These are phyloP conservation scores for Mariannaea elegans DNA, from an alignment of 2,329 filamentous ascomycete genomes.

Conservation along the genomic window DNA sequence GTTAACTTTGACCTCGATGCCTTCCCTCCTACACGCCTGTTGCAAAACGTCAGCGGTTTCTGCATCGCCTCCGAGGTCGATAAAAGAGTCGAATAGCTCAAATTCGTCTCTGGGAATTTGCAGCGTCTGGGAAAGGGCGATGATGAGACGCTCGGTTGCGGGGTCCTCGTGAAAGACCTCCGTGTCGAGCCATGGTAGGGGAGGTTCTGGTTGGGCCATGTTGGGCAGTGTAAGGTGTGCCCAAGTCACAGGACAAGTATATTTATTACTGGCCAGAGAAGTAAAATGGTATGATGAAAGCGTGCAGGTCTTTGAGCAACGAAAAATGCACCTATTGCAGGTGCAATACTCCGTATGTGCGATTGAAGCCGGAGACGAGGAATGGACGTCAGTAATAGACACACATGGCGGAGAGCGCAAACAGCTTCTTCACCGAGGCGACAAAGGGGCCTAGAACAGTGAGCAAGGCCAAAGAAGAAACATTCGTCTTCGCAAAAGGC, in stretches of 20 bases:
- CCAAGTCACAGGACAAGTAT: too few species aligned
- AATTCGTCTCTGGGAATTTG: conserved; percentile 44
- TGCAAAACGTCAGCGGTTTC: conserved; percentile 41
- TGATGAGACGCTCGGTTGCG: conserved; percentile 44
- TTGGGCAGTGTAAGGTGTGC: background rate
- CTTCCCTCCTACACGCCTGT: conserved; percentile 28
- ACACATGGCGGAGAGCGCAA: background rate
- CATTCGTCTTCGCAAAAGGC: conserved; percentile 5
- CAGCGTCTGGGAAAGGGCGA: conserved; percentile 49
- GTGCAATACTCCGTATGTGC: too few species aligned
- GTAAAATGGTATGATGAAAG: too few species aligned
- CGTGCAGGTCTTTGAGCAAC: too few species aligned
- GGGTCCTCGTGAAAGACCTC: conserved; percentile 28
- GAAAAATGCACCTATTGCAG: too few species aligned
- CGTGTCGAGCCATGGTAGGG: conserved; percentile 37
- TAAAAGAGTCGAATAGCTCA: conserved; percentile 53
- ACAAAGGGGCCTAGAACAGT: too few species aligned
- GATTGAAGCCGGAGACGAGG: background rate
- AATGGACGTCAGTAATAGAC: background rate
- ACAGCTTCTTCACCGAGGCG: too few species aligned
- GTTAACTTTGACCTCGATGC: conserved; percentile 47
- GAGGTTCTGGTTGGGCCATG: conserved; percentile 14
- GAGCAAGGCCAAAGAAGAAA: too few species aligned
- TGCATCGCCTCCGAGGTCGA: conserved; percentile 54
- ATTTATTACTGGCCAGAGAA: too few species aligned